These are phyloP conservation scores for Neofusicoccum parvum DNA, from an alignment of 2,329 filamentous ascomycete species.

Conservation along the genomic window DNA sequence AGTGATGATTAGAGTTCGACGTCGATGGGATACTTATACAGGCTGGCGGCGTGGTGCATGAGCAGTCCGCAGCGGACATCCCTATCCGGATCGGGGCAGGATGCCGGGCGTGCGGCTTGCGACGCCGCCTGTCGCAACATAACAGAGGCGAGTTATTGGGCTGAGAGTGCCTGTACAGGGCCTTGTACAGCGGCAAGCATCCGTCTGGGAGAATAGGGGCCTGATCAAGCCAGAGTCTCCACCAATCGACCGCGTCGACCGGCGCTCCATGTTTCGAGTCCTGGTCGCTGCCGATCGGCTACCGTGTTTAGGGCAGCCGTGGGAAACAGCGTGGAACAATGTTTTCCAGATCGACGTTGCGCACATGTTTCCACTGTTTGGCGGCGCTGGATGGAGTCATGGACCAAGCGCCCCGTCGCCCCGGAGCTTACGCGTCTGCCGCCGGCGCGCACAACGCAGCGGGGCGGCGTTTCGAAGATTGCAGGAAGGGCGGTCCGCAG, in stretches of 20 bases:
- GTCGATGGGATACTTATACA: constrained; percentile 3
- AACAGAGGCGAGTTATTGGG: not conserved
- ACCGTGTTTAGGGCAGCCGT: not conserved
- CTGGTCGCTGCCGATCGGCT: constrained; percentile 11
- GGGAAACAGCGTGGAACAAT: constrained; percentile 4
- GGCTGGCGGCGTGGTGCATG: not conserved
- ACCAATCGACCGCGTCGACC: constrained; percentile 11
- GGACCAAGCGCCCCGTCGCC: constrained; percentile 5
- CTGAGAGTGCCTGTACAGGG: not conserved
- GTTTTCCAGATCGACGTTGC: constrained; percentile 15
- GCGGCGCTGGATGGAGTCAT: not conserved
- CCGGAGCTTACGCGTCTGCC: constrained; percentile 18
- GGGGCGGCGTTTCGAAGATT: constrained; percentile 16
- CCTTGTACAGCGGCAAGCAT: not conserved
- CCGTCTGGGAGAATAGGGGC: constrained; percentile 14
- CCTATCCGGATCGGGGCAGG: not conserved
- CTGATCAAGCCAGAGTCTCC: constrained; percentile 10
- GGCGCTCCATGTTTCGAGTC: constrained; percentile 14
- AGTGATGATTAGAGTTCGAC: constrained; percentile 6
- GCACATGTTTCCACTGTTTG: constrained; percentile 4
- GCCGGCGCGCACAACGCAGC: not conserved
- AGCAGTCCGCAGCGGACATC: not conserved
- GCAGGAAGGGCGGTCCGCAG: constrained; percentile 13
- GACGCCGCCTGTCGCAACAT: constrained; percentile 9
- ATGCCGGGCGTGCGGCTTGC: constrained; percentile 6